A percentile compares a stretch with the other conserved stretches of the same genome.
Conservation (phyloP, 2,329 filamentous ascomycete genomes). For the Epichloe coenophiala region DNA sequence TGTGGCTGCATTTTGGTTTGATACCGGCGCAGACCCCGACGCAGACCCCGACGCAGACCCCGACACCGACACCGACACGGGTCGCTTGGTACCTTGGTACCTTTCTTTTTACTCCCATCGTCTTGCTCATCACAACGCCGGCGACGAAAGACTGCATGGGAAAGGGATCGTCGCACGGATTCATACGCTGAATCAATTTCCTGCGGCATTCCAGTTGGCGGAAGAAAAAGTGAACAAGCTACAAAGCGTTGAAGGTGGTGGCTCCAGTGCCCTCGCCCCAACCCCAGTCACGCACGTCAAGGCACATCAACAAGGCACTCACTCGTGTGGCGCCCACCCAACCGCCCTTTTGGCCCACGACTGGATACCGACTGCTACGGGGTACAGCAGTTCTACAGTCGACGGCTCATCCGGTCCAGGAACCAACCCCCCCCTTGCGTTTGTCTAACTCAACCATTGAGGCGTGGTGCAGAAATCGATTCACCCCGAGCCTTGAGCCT, state of each 20-base stretch:
- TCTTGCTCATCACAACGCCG: neutral
- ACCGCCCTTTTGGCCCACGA: neutral
- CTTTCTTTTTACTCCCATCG: neutral
- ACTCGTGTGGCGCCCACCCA: neutral
- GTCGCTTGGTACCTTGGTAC: neutral
- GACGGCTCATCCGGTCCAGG: constrained; percentile 1
- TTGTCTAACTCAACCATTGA: constrained; percentile 4
- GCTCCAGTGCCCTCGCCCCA: neutral
- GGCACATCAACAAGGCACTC: no score
- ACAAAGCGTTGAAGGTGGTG: neutral
- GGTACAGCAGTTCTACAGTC: constrained; percentile 2
- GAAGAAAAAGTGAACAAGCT: neutral
- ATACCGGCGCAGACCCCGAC: neutral
- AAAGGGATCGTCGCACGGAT: neutral
- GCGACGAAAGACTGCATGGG: neutral
- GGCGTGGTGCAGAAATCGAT: constrained; percentile 1
- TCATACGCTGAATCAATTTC: neutral
- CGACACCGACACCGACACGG: neutral
- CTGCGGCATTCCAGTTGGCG: no score
- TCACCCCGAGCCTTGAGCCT: neutral
- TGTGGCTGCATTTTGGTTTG: neutral
- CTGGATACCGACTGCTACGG: neutral
- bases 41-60: neutral
- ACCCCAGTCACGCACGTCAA: constrained; percentile 1
- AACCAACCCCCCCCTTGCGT: constrained; percentile 8